Conservation (phyloP, 2,329 filamentous ascomycete genomes). For the Colletotrichum eremochloae region DNA sequence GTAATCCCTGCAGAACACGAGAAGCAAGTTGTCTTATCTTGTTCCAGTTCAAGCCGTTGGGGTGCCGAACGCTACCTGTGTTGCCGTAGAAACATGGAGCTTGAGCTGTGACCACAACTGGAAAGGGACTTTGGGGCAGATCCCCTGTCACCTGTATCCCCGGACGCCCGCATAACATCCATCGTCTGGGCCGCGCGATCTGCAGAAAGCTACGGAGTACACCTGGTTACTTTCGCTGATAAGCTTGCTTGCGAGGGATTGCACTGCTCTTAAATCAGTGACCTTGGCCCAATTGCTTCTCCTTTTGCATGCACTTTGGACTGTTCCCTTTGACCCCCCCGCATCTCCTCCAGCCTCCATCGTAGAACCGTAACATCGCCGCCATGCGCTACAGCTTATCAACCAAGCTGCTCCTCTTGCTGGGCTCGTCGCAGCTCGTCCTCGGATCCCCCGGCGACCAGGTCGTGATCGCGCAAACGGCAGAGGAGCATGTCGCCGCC, state of each 20-base stretch:
- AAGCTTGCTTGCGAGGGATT: background rate
- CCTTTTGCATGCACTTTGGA: too few species aligned
- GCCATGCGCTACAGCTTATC: slow-evolving; percentile 33
- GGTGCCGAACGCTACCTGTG: background rate
- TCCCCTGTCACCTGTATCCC: slow-evolving; percentile 1
- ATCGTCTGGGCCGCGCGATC: background rate
- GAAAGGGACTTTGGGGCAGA: background rate
- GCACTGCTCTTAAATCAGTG: background rate
- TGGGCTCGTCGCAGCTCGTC: slow-evolving; percentile 36
- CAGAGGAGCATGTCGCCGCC: background rate
- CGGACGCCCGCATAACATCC: background rate
- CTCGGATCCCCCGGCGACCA: slow-evolving; percentile 21
- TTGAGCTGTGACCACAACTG: slow-evolving; percentile 1
- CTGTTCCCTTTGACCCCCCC: background rate
- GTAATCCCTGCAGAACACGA: background rate
- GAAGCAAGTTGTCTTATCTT: background rate
- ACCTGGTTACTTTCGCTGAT: background rate
- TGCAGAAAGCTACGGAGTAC: background rate
- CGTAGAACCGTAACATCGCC: background rate
- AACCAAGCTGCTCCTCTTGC: slow-evolving; percentile 30
- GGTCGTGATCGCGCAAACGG: slow-evolving; percentile 15
- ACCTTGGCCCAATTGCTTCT: background rate
- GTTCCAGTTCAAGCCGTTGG: too few species aligned
- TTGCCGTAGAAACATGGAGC: slow-evolving; percentile 12
- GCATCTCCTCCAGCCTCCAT: background rate